Percentiles rank a stretch among this genome's conserved stretches.
These are phyloP conservation scores for Leccinum disarticulatum DNA, from an alignment of 768 basidiomycete species.

Conservation along the genomic window DNA sequence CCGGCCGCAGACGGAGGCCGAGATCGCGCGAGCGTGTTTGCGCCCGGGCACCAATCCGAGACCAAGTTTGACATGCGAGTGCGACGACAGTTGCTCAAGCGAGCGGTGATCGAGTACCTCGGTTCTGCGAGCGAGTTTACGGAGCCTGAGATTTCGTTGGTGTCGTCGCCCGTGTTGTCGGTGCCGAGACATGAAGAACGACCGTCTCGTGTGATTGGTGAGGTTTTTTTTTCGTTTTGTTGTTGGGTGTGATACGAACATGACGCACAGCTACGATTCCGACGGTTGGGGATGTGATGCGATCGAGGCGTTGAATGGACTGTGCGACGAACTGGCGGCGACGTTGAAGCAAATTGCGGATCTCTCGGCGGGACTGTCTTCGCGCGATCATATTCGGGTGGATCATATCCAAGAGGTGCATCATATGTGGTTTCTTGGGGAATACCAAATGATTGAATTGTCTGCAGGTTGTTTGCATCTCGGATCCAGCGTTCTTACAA, in stretches of 20 bases:
- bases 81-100: no score
- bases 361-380: constrained; percentile 66
- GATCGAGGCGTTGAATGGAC: constrained; percentile 61
- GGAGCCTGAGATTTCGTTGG: no score
- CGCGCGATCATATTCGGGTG: constrained; percentile 67
- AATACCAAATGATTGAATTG: neutral
- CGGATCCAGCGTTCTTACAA: no score
- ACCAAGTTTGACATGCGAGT: no score
- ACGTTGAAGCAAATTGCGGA: constrained; percentile 66
- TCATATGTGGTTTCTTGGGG: neutral
- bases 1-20: no score
- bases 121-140: no score
- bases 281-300: constrained; percentile 73
- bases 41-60: no score
- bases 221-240: constrained; percentile 18
- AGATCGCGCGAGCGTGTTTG: no score
- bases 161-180: no score
- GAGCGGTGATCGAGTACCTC: no score
- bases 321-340: constrained; percentile 59
- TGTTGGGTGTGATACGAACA: neutral
- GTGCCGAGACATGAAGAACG: constrained; percentile 59
- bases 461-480: no score
- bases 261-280: constrained; percentile 61
- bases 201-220: constrained; percentile 56
- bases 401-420: constrained; percentile 71